Conservation (phyloP, 2,329 filamentous ascomycete species). For the Ceratocystis colombiana region DNA sequence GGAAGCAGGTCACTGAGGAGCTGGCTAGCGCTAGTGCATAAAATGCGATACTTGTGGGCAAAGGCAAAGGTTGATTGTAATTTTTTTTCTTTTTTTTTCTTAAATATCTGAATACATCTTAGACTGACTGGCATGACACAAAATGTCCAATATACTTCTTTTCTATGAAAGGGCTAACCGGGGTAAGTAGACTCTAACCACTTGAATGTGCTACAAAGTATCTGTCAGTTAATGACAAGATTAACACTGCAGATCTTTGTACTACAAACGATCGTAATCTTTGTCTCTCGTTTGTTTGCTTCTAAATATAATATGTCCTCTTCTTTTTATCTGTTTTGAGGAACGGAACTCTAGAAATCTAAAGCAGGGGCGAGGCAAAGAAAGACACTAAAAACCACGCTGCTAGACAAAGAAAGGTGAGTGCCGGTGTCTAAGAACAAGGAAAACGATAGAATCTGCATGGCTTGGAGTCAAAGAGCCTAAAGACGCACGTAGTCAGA, state of each 20-base stretch:
- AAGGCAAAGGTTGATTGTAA: not conserved
- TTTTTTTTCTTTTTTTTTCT: not conserved
- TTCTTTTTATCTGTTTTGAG: not conserved
- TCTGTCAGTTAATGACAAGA: not conserved
- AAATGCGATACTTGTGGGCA: not conserved
- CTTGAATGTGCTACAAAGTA: not conserved
- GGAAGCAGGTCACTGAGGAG: conserved; percentile 60
- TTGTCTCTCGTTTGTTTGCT: not conserved
- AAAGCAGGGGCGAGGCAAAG: not conserved
- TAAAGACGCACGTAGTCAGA: not conserved
- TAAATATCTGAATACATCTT: not conserved
- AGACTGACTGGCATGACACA: not conserved
- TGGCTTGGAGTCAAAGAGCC: not conserved
- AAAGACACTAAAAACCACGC: not conserved
- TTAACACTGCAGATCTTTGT: not conserved
- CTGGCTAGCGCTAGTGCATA: conserved; percentile 31
- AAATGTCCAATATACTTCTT: not conserved
- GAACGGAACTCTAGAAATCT: not conserved
- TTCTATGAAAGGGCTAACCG: not conserved
- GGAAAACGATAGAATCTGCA: not conserved
- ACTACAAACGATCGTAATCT: not conserved
- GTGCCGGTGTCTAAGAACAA: conserved; percentile 5
- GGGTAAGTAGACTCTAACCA: conserved; percentile 7
- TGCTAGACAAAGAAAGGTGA: not conserved
- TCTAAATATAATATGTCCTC: not conserved